phyloP scores from a whole-genome alignment of 257 asterid species.

The Przewalskia tangutica region DNA sequence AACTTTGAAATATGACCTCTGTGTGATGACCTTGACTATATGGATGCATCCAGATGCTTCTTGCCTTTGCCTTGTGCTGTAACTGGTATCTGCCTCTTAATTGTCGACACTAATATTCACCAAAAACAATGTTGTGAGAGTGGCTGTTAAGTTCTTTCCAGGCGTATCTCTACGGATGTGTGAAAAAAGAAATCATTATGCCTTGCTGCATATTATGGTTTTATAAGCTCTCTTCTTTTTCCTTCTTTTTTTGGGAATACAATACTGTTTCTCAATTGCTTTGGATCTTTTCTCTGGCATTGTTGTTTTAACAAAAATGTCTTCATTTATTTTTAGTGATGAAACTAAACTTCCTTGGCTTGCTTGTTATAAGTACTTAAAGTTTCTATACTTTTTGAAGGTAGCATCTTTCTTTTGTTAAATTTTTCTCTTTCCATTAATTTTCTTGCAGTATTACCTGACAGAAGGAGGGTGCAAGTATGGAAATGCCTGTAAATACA shows the following conservation, averaged over 20 bases:
- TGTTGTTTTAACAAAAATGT: not conserved
- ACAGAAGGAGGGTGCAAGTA: constrained; percentile 68
- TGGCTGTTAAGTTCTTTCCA: not conserved
- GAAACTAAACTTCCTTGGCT: not conserved
- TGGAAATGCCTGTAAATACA: constrained; percentile 56
- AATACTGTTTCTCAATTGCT: not conserved
- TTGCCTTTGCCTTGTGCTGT: no score
- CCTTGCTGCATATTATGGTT: not conserved
- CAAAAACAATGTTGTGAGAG: not conserved
- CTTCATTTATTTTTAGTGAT: not conserved
- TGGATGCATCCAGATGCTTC: no score
- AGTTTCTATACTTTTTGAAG: not conserved
- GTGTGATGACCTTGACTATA: no score
- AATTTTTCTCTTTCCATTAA: not conserved
- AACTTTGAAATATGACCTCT: no score
- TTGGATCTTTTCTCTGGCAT: not conserved
- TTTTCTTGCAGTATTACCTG: constrained; percentile 57
- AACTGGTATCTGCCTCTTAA: no score
- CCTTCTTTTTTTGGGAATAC: not conserved
- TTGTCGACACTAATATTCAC: not conserved
- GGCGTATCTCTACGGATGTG: not conserved
- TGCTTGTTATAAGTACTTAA: not conserved
- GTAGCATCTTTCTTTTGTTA: not conserved
- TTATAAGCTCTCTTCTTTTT: not conserved
- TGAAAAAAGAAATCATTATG: not conserved